Evolutionary conservation across 192 early-diverging fungal genomes (phyloP).

Genomic region (Podila horticola): DNA sequence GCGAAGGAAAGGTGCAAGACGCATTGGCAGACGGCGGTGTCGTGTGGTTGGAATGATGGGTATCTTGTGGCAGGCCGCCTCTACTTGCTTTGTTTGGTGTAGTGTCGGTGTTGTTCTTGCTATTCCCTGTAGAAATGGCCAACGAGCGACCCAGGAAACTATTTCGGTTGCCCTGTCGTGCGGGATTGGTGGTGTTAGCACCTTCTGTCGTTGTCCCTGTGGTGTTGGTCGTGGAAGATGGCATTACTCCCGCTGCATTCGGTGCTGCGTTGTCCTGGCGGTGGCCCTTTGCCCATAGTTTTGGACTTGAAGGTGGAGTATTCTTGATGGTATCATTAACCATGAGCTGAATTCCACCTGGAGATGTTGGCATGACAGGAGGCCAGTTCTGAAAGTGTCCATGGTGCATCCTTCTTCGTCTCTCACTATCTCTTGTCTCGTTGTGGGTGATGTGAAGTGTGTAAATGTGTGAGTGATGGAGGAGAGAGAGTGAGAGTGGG

Average conservation of each 20-base stretch:
- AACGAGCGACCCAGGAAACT: neutral
- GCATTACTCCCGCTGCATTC: neutral
- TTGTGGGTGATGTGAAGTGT: neutral
- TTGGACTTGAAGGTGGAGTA: neutral
- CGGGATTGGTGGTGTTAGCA: neutral
- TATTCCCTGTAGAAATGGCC: neutral
- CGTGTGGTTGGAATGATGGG: constrained; percentile 4
- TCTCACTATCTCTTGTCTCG: neutral
- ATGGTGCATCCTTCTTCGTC: neutral
- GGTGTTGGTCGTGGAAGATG: neutral
- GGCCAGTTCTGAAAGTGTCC: neutral
- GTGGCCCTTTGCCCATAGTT: neutral
- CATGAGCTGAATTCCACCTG: neutral
- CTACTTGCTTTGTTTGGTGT: neutral
- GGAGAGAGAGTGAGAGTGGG: neutral
- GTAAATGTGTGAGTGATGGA: neutral
- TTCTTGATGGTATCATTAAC: neutral
- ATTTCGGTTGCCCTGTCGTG: neutral
- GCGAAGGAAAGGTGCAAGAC: neutral
- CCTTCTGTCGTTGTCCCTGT: neutral
- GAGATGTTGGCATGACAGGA: neutral
- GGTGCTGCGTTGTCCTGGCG: neutral
- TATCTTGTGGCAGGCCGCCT: neutral
- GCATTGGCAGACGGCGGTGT: neutral
- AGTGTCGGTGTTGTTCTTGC: neutral